phyloP scores from a whole-genome alignment of 1,284 basidiomycete species.

The Cystobasidiaceae sp. region DNA sequence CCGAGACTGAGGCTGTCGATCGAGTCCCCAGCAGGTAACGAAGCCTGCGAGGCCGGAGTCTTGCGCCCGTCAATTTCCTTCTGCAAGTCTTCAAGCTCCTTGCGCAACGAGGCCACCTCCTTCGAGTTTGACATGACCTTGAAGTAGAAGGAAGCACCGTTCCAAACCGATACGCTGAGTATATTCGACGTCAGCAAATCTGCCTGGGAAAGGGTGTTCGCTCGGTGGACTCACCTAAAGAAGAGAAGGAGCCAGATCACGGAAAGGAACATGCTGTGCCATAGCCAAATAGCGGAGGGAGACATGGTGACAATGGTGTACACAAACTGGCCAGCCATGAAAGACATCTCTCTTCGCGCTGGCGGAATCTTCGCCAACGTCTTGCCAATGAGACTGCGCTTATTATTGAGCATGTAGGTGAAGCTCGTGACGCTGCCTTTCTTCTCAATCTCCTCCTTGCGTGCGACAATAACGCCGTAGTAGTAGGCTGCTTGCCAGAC shows the following conservation, averaged over 20 bases:
- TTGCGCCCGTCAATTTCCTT: constrained; percentile 19
- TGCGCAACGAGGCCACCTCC: not conserved
- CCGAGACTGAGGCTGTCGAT: constrained; percentile 1
- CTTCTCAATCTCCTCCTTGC: constrained; percentile 43
- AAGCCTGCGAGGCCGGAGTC: constrained; percentile 19
- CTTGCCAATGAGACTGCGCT: constrained; percentile 34
- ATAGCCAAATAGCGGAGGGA: constrained; percentile 40
- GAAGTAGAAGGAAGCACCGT: constrained; percentile 41
- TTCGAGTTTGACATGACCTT: constrained; percentile 12
- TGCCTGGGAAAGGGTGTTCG: not conserved
- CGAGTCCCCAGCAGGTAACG: not conserved
- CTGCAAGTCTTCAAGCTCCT: constrained; percentile 21
- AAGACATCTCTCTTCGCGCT: constrained; percentile 35
- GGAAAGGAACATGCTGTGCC: constrained; percentile 41
- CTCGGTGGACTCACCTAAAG: not conserved
- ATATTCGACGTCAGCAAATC: too few relatives aligned
- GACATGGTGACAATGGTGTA: constrained; percentile 42
- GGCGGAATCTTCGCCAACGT: constrained; percentile 39
- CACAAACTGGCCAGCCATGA: constrained; percentile 38
- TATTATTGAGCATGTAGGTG: constrained; percentile 43
- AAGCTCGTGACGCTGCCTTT: constrained; percentile 43
- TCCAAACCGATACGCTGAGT: constrained; percentile 41
- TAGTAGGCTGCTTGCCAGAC: constrained; percentile 44
- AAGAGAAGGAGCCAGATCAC: constrained; percentile 38
- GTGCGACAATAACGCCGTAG: constrained; percentile 42